Evolutionary conservation across 2,329 filamentous ascomycete species (phyloP), one percentile per base, ranked within the genome.

Genomic region (Colletotrichum lindemuthianum): DNA sequence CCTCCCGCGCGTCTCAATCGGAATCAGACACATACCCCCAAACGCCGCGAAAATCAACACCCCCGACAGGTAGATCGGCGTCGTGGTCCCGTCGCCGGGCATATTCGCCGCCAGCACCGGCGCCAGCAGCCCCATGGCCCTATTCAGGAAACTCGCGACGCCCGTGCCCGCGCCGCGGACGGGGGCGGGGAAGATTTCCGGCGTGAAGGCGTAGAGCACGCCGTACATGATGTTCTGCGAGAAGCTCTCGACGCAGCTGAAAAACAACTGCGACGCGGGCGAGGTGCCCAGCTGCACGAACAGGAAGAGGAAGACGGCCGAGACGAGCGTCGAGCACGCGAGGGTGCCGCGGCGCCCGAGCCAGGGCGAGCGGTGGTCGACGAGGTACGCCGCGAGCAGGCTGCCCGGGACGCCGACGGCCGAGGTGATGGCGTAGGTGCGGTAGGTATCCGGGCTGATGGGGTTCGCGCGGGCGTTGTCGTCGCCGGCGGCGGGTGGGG

Each of bases 381-480:
- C 92, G 2, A 90, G 87, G 71, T 86, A 92, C 65, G 89, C 90
- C 13, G 90, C 92, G 9, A 95, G 80, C 16, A 96, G 77, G 51
- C 89, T 91, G 24, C 92, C 92, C 0, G 92, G 92, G 2, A 96
- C 87, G 43, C 92, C 92, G 51, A 89, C 86, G 41, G 92, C 80
- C 44, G 90, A 91, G 13, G 91, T 92, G 74, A 96, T 93, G 74
- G 89, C 89, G 75, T 93, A 95, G 81, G 93, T 92, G 66, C 91
- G 89, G 79, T 96, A 96, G 0, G 87, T 86, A 24, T 79, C 78
- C 65, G 75, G 73, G 4, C 82, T 80, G 59, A 84, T 79, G 53
- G 63, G 60, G 39, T 70, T 69, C 15, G 73, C 70, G 13, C 67
- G 57, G 8, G 67, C 60, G 45, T 63, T 67, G 33, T 72, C 69